Evolutionary conservation across 345 rosid genomes (phyloP).

Genomic region (Ceriops zippeliana): DNA sequence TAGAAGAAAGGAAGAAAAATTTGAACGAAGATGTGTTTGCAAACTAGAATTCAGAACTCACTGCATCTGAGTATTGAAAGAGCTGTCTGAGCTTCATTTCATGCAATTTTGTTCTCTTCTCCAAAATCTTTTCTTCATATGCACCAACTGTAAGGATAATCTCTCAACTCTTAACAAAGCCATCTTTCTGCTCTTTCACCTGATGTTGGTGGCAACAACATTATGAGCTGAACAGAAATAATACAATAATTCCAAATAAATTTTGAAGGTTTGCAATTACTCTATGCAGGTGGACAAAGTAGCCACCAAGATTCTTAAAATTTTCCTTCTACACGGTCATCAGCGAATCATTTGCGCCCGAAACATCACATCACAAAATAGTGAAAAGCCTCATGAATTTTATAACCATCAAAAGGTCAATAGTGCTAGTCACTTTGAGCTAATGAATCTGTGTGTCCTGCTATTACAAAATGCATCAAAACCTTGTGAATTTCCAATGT

Average conservation of each 20-base stretch:
- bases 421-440: too few species aligned
- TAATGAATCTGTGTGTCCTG: too few species aligned
- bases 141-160: conserved; percentile 23
- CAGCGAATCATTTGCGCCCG: conserved; percentile 26
- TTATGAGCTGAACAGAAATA: too few species aligned
- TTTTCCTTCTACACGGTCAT: conserved; percentile 28
- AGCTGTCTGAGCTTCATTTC: conserved; percentile 5
- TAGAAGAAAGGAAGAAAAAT: too few species aligned
- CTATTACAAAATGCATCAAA: too few species aligned
- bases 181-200: conserved; percentile 8
- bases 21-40: too few species aligned
- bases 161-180: conserved; percentile 24
- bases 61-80: neutral
- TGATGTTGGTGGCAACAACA: neutral
- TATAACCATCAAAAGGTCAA: neutral
- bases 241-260: neutral
- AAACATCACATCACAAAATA: neutral
- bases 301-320: conserved; percentile 27
- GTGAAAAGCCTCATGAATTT: neutral
- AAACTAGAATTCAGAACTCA: neutral
- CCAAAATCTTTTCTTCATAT: conserved; percentile 31
- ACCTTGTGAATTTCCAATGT: too few species aligned
- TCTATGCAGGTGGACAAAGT: conserved; percentile 26
- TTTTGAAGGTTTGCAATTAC: conserved; percentile 5
- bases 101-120: conserved; percentile 20